These are phyloP conservation scores for Sporothrix pseudoabietina DNA, from an alignment of 2,329 filamentous ascomycete species.

Conservation along the genomic window DNA sequence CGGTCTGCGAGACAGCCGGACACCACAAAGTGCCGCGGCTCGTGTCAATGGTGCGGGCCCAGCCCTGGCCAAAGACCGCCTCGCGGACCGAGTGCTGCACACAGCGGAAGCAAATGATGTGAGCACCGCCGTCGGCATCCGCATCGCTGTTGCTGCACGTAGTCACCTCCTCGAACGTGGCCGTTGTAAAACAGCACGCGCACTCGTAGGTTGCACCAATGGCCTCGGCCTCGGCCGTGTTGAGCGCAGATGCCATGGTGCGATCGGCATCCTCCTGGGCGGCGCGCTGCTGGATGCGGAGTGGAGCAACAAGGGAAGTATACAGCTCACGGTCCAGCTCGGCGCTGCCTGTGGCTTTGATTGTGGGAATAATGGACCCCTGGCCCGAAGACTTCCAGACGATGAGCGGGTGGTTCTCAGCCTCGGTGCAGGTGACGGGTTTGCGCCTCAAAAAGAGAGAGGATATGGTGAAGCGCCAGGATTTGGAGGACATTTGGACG, in stretches of 20 bases:
- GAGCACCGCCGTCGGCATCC: conserved; percentile 46
- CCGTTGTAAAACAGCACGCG: conserved; percentile 73
- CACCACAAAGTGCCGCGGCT: conserved; percentile 76
- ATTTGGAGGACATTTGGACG: conserved; percentile 67
- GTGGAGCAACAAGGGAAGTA: conserved; percentile 57
- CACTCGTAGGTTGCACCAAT: conserved; percentile 66
- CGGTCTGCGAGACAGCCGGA: conserved; percentile 69
- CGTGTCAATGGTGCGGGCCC: conserved; percentile 76
- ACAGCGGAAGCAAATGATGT: conserved; percentile 80
- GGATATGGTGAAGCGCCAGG: conserved; percentile 75
- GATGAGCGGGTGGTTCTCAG: conserved; percentile 64
- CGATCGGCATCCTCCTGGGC: conserved; percentile 56
- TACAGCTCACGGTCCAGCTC: conserved; percentile 66
- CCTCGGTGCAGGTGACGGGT: conserved; percentile 44
- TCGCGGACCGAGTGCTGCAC: conserved; percentile 81
- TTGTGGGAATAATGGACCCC: conserved; percentile 59
- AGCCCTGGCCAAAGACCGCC: conserved; percentile 90
- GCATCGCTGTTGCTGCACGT: conserved; percentile 58
- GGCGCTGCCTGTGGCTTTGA: conserved; percentile 66
- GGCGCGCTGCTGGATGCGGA: conserved; percentile 49
- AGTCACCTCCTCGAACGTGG: conserved; percentile 72
- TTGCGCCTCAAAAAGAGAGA: conserved; percentile 67
- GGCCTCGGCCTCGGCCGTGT: conserved; percentile 61
- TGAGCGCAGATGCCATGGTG: conserved; percentile 55
- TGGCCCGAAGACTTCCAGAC: conserved; percentile 61